phyloP scores from a whole-genome alignment of 305 asterid genomes.

The Plantago coronopus region DNA sequence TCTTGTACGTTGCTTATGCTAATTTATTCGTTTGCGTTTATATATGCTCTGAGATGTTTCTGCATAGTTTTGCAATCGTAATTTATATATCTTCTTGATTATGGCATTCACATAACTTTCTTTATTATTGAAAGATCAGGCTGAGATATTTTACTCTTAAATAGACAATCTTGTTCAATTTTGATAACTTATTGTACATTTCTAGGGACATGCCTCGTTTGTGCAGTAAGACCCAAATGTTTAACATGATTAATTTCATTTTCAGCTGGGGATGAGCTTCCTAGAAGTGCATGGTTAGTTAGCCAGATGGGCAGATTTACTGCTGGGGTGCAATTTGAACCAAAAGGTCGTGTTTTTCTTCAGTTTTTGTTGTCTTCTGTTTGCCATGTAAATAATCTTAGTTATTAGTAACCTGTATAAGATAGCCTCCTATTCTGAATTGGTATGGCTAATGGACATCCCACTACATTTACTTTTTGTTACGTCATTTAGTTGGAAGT shows the following conservation, averaged over 20 bases:
- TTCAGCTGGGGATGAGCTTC: slow-evolving; percentile 57
- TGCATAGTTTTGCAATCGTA: slow-evolving; percentile 9
- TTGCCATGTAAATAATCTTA: background rate
- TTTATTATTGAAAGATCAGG: background rate
- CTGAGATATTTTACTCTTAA: background rate
- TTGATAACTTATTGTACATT: no score
- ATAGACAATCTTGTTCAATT: no score
- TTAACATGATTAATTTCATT: slow-evolving; percentile 23
- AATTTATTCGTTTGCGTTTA: slow-evolving; percentile 6
- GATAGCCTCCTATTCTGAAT: background rate
- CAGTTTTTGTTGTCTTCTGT: slow-evolving; percentile 6
- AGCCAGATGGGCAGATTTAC: slow-evolving; percentile 85
- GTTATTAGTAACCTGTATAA: no score
- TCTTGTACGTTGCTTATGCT: slow-evolving; percentile 40
- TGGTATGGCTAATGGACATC: background rate
- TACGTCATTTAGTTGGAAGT: slow-evolving; percentile 52
- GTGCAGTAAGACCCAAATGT: slow-evolving; percentile 6
- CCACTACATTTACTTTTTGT: slow-evolving; percentile 9
- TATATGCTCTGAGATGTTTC: background rate
- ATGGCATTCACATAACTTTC: slow-evolving; percentile 3
- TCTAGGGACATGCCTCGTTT: background rate
- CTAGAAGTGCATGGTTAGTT: slow-evolving; percentile 76
- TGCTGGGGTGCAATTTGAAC: slow-evolving; percentile 85
- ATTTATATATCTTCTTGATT: slow-evolving; percentile 3
- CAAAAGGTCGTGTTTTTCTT: slow-evolving; percentile 45